These are phyloP conservation scores for Suhomyces maxii DNA, from an alignment of 1,139 yeast species.

Conservation along the genomic window DNA sequence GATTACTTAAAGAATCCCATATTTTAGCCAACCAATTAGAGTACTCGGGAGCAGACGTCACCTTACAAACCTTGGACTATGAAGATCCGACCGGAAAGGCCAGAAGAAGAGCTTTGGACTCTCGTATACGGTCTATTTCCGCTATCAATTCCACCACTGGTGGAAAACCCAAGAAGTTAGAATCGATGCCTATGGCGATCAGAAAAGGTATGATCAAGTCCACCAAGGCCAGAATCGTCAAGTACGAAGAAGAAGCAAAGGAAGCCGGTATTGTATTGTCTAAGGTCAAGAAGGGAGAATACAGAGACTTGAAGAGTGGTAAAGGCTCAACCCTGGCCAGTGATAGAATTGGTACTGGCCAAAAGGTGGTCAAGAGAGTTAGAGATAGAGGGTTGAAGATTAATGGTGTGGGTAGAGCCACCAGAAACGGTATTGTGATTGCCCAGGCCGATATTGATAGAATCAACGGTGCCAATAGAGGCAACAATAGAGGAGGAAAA, in stretches of 20 bases:
- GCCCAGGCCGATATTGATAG: conserved; percentile 67
- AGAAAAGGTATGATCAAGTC: conserved; percentile 78
- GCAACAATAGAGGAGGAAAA: conserved; percentile 15
- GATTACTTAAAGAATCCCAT: conserved; percentile 83
- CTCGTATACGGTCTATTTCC: conserved; percentile 60
- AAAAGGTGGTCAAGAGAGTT: conserved; percentile 28
- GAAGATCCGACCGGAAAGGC: conserved; percentile 81
- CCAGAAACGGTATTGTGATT: conserved; percentile 79
- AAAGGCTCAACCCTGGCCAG: conserved; percentile 51
- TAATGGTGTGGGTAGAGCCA: conserved; percentile 72
- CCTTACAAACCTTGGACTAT: conserved; percentile 63
- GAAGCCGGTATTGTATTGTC: conserved; percentile 87
- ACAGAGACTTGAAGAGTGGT: conserved; percentile 57
- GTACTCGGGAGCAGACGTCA: conserved; percentile 75
- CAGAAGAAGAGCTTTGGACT: conserved; percentile 69
- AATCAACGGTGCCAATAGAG: conserved; percentile 23
- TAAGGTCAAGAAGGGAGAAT: conserved; percentile 61
- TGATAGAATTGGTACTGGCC: conserved; percentile 60
- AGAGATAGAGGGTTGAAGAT: conserved; percentile 83
- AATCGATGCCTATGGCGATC: conserved; percentile 85
- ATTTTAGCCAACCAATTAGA: conserved; percentile 60
- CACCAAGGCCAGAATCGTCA: conserved; percentile 50
- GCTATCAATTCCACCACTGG: conserved; percentile 47
- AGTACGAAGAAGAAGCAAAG: conserved; percentile 72
- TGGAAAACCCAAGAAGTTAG: conserved; percentile 49